These are phyloP conservation scores for Irpex lacteus DNA, from an alignment of 1,284 basidiomycete species.

Conservation along the genomic window DNA sequence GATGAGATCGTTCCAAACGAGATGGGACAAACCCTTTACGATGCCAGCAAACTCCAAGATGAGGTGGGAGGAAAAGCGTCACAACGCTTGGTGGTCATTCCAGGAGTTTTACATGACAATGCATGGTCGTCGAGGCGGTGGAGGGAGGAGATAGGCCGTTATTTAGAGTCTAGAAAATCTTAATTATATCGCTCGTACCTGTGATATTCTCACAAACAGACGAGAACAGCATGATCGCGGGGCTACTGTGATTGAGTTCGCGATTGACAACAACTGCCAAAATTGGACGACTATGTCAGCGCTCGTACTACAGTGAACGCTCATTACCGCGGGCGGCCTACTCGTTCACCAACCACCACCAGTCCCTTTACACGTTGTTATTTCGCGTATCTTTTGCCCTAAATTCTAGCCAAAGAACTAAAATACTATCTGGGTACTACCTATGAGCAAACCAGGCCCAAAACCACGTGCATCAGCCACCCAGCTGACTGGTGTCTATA, in stretches of 20 bases:
- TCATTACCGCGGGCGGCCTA: background rate
- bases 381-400: background rate
- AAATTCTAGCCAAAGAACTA: too few species aligned
- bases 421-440: too few species aligned
- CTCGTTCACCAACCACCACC: background rate
- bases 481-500: slow-evolving; percentile 61
- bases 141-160: slow-evolving; percentile 29
- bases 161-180: background rate
- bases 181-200: background rate
- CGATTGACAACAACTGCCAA: background rate
- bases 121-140: slow-evolving; percentile 38
- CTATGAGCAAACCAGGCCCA: slow-evolving; percentile 2
- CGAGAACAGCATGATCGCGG: too few species aligned
- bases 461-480: slow-evolving; percentile 17
- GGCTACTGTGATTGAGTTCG: too few species aligned
- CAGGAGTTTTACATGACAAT: slow-evolving; percentile 41
- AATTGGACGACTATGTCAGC: background rate
- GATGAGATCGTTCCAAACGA: slow-evolving; percentile 45
- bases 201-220: background rate
- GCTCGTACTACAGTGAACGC: background rate
- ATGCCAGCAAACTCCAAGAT: slow-evolving; percentile 8
- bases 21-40: slow-evolving; percentile 37
- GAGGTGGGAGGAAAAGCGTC: background rate
- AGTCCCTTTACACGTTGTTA: background rate
- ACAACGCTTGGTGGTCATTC: slow-evolving; percentile 28